Evolutionary conservation across 1,139 yeast genomes (phyloP).

Genomic region (Blastobotrys serpentis): DNA sequence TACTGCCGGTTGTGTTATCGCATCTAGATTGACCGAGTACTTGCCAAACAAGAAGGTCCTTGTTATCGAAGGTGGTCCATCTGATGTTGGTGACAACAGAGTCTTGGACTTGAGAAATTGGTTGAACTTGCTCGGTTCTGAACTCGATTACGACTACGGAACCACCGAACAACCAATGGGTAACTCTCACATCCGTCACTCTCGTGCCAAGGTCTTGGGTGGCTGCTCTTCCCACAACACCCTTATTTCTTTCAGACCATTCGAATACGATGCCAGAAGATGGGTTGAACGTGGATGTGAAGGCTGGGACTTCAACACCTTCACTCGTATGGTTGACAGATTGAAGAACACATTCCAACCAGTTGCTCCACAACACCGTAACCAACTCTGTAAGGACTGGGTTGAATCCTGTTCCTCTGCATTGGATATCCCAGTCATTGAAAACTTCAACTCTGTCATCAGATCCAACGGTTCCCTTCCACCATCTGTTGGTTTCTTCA

Average conservation of each 20-base stretch:
- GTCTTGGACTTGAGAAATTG: constrained; percentile 13
- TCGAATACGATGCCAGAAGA: constrained; percentile 13
- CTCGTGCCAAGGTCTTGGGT: constrained; percentile 39
- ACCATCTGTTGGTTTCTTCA: constrained; percentile 15
- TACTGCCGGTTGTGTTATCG: constrained; percentile 39
- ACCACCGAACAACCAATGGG: constrained; percentile 16
- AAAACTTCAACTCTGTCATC: constrained; percentile 14
- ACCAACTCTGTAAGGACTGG: constrained; percentile 14
- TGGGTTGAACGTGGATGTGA: constrained; percentile 14
- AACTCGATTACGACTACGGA: constrained; percentile 14
- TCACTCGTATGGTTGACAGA: constrained; percentile 11
- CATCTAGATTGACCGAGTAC: constrained; percentile 38
- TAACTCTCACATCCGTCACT: constrained; percentile 22
- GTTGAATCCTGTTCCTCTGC: constrained; percentile 14
- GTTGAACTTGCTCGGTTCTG: constrained; percentile 14
- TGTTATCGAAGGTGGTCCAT: constrained; percentile 31
- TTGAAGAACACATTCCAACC: constrained; percentile 13
- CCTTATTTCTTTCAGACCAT: constrained; percentile 31
- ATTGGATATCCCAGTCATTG: constrained; percentile 12
- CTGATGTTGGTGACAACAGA: constrained; percentile 11
- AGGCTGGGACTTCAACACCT: constrained; percentile 16
- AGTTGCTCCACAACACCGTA: constrained; percentile 15
- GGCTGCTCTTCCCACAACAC: constrained; percentile 41
- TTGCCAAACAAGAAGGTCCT: constrained; percentile 27
- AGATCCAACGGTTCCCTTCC: constrained; percentile 15